Base-by-base conservation (phyloP, 306 rosid species). In the Datisca glomerata region DNA sequence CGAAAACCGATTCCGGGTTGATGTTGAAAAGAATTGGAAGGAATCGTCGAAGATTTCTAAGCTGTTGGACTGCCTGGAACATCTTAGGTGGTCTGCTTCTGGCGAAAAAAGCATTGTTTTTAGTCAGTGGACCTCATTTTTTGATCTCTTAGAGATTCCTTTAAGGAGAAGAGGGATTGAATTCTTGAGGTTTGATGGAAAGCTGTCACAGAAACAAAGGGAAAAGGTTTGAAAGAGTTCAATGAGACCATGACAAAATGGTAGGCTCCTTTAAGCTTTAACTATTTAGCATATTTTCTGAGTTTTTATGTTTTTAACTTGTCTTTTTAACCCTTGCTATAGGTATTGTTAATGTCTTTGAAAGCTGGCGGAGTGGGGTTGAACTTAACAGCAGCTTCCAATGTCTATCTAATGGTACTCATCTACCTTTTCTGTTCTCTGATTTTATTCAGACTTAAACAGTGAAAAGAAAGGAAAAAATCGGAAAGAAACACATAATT, bases 311-410 rank as follows among this genome's bases (percentile, higher is more conserved):
- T n/a, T n/a, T n/a, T n/a, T n/a, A n/a, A n/a, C n/a, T n/a, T n/a
- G n/a, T n/a, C n/a, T n/a, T n/a, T n/a, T n/a, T n/a, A n/a, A n/a
- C n/a, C n/a, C n/a, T n/a, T n/a, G n/a, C n/a, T n/a, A n/a, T n/a
- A 57, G 96, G 86, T 86, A 48, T 41, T 86, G 76, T 47, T 81
- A 44, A 86, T 76, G 56, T 81, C 96, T 41, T 60, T 86, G 18
- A 75, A 41, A 55, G 89, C 96, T 47, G 96, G 94, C 51, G 96
- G 96, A n/a, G 94, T 86, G 9, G 96, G 96, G 17, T 67, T 86
- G 68, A 86, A 86, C 60, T 60, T 86, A 60, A 86, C 96, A 12
- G 94, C 86, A 17, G 94, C 94, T 23, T 83, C 92, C 7, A 68
- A 75, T 61, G 92, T 86, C 47, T 86, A 81, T 56, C 32, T 86